Conservation (phyloP, 352 stramenopile species). For the Phytophthora brassicae region DNA sequence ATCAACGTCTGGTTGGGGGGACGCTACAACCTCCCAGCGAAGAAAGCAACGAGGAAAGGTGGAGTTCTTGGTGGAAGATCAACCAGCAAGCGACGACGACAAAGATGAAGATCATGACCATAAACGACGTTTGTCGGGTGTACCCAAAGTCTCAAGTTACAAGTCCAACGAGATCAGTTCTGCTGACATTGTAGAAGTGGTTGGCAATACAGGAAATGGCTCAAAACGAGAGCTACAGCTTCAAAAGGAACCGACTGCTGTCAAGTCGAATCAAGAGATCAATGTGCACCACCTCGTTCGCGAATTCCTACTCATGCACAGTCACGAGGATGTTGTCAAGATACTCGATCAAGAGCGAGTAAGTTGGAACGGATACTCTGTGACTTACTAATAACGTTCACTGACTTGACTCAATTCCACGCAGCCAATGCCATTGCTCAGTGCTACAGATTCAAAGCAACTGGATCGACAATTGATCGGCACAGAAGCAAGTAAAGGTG, state of each 20-base stretch:
- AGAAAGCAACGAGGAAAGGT: constrained; percentile 26
- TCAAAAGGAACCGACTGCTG: neutral
- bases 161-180: constrained; percentile 36
- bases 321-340: constrained; percentile 37
- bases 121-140: constrained; percentile 7
- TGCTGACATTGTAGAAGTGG: constrained; percentile 25
- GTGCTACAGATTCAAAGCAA: constrained; percentile 14
- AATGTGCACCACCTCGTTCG: constrained; percentile 61
- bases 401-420: neutral
- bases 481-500: constrained; percentile 1
- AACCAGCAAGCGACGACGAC: constrained; percentile 20
- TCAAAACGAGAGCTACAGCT: neutral
- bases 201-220: neutral
- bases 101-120: neutral
- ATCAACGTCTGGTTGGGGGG: constrained; percentile 17
- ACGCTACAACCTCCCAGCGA: constrained; percentile 7
- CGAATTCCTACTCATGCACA: constrained; percentile 54
- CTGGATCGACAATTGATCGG: constrained; percentile 17
- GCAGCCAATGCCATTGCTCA: constrained; percentile 25
- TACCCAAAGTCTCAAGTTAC: neutral
- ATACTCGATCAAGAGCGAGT: constrained; percentile 51
- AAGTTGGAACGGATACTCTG: constrained; percentile 4
- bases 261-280: constrained; percentile 17
- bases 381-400: neutral
- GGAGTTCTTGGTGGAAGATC: constrained; percentile 29